These are phyloP conservation scores for Codiaeum variegatum DNA, from an alignment of 441 rosid species.

Conservation along the genomic window DNA sequence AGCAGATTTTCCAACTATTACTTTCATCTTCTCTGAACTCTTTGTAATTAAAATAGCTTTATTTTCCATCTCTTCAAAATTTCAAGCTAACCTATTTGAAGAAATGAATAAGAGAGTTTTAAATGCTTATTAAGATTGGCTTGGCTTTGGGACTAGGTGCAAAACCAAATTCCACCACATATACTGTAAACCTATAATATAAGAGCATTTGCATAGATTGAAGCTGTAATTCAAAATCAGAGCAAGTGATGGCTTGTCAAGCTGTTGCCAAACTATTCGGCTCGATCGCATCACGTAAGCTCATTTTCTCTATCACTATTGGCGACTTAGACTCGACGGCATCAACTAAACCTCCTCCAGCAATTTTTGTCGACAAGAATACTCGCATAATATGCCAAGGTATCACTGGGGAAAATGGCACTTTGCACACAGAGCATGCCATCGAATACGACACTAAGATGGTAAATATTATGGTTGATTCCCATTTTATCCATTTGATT, in stretches of 20 bases:
- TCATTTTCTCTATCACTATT: background rate
- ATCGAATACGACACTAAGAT: slow-evolving; percentile 97
- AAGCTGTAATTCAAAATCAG: background rate
- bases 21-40: too few relatives aligned
- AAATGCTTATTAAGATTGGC: too few relatives aligned
- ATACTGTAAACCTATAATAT: too few relatives aligned
- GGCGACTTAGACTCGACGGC: background rate
- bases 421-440: slow-evolving; percentile 97
- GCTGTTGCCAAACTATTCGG: slow-evolving; percentile 33
- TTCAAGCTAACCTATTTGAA: too few relatives aligned
- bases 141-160: too few relatives aligned
- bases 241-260: slow-evolving; percentile 36
- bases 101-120: too few relatives aligned
- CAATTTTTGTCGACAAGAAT: slow-evolving; percentile 86
- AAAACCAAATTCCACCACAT: too few relatives aligned
- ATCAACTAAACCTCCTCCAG: slow-evolving; percentile 70
- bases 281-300: slow-evolving; percentile 31
- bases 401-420: slow-evolving; percentile 92
- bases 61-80: too few relatives aligned
- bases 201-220: background rate
- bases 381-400: slow-evolving; percentile 92
- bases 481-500: too few relatives aligned
- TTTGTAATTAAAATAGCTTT: too few relatives aligned
- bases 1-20: too few relatives aligned
- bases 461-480: slow-evolving; percentile 35